These are phyloP conservation scores for Conoideocrella luteorostrata DNA, from an alignment of 2,329 filamentous ascomycete genomes.

Conservation along the genomic window DNA sequence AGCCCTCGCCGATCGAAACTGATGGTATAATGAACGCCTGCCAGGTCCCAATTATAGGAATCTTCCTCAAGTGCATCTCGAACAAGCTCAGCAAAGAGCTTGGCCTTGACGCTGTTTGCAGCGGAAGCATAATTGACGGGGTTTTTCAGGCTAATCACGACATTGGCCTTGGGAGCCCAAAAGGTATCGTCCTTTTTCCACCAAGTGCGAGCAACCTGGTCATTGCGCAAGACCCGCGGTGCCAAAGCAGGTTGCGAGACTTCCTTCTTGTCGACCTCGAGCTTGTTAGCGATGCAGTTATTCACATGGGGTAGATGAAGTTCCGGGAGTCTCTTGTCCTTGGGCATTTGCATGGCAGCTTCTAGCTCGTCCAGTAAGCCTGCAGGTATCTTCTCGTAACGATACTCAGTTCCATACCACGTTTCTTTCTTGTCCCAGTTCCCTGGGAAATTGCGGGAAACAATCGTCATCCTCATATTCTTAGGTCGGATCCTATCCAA, in stretches of 20 bases:
- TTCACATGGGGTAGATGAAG: conserved; percentile 88
- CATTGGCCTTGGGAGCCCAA: conserved; percentile 92
- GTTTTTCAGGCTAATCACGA: conserved; percentile 74
- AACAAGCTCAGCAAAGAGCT: conserved; percentile 78
- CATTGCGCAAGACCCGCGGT: conserved; percentile 80
- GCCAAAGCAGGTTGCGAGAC: conserved; percentile 65
- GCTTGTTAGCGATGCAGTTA: conserved; percentile 87
- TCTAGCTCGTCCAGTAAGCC: conserved; percentile 69
- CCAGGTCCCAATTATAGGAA: conserved; percentile 90
- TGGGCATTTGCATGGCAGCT: conserved; percentile 52
- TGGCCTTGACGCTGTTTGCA: conserved; percentile 69
- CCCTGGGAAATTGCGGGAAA: conserved; percentile 78
- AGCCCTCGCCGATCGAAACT: conserved; percentile 65
- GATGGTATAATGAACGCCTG: conserved; percentile 81
- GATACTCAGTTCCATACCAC: conserved; percentile 97
- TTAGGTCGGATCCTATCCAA: conserved; percentile 73
- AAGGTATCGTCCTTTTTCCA: conserved; percentile 98
- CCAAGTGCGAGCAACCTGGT: conserved; percentile 76
- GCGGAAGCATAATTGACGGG: conserved; percentile 75
- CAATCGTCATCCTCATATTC: conserved; percentile 79
- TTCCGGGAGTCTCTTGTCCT: conserved; percentile 55
- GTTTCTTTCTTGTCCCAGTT: conserved; percentile 84
- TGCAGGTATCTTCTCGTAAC: conserved; percentile 68
- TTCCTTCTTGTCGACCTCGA: conserved; percentile 93
- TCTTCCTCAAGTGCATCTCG: conserved; percentile 87